phyloP scores from a whole-genome alignment of 805 yeast species.

The Ogataea chonburiensis region DNA sequence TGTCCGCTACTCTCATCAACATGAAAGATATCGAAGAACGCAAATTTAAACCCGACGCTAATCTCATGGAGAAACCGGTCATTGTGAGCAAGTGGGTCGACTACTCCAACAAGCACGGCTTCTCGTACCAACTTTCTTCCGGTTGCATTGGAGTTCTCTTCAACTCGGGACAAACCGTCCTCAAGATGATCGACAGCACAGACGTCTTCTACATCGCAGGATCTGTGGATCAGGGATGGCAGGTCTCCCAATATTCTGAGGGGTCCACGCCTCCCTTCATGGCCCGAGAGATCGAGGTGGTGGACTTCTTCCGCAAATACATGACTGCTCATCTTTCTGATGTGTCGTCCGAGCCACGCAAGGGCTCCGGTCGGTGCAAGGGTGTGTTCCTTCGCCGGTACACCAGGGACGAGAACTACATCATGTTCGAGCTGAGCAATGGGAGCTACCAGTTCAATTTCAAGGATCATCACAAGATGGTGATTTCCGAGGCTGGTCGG shows the following conservation, averaged over 20 bases:
- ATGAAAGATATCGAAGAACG: slow-evolving; percentile 30
- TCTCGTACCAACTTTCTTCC: slow-evolving; percentile 87
- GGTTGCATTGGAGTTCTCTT: slow-evolving; percentile 89
- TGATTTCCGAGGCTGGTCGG: slow-evolving; percentile 73
- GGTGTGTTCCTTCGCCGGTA: slow-evolving; percentile 79
- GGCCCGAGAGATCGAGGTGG: slow-evolving; percentile 75
- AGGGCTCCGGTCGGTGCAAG: slow-evolving; percentile 43
- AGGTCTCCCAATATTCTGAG: slow-evolving; percentile 45
- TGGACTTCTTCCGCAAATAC: slow-evolving; percentile 84
- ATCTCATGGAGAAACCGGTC: slow-evolving; percentile 49
- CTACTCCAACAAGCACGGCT: slow-evolving; percentile 92
- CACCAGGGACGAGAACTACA: slow-evolving; percentile 72
- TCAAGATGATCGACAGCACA: slow-evolving; percentile 63
- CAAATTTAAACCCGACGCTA: slow-evolving; percentile 12
- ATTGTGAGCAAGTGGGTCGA: slow-evolving; percentile 97
- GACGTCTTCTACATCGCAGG: slow-evolving; percentile 63
- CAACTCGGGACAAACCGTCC: slow-evolving; percentile 78
- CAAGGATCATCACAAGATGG: slow-evolving; percentile 88
- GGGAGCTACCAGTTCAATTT: slow-evolving; percentile 94
- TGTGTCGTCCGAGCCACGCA: slow-evolving; percentile 62
- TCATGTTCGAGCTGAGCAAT: slow-evolving; percentile 90
- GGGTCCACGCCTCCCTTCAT: slow-evolving; percentile 46
- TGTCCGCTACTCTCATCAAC: slow-evolving; percentile 30
- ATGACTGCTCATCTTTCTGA: slow-evolving; percentile 89
- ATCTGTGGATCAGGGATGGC: slow-evolving; percentile 52